Base-by-base conservation (phyloP, 78 protist genomes). In the Dictyostelium capitatum region DNA sequence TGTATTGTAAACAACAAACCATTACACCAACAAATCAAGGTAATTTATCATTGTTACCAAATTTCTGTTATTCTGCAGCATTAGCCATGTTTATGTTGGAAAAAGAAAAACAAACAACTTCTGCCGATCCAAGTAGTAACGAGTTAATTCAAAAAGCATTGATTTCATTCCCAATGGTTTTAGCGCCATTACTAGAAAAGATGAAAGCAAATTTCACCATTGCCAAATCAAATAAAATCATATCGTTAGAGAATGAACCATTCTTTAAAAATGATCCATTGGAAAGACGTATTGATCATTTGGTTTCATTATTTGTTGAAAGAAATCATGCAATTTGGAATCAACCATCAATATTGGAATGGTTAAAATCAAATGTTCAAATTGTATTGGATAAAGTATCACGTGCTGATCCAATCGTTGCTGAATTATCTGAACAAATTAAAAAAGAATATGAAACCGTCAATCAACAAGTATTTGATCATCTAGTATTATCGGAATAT, bases 101-200 rank as follows among this genome's bases (percentile, higher is more conserved):
- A 6, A 53, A 19, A 8, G 83, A 82, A 11, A 37, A 30, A 37
- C 20, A 19, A n/a, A 1, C 32, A 46, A 37, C 3, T 7, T 0
- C 53, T 23, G 32, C 10, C 37, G 48, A 25, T 6, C 57, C 30
- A 59, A n/a, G 25, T 7, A 73, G 78, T 62, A 79, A 74, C 20
- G 9, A 41, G 3, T 37, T 80, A 0, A 23, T 91, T 28, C 81
- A 82, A 41, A 51, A 80, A 72, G 95, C 95, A 1, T 54, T 91
- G 51, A 82, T 83, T 28, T 51, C 83, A 28, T 91, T 91, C 77
- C 95, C 95, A 25, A 91, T 82, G 90, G 25, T 91, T 0, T 41
- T 91, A 19, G 37, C 10, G 20, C 95, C 95, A 28, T 37, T 91
- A 10, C 15, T 83, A 2, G 79, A 91, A 62, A 91, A 82, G n/a